A percentile compares a stretch with the other conserved stretches of the same genome.
These are phyloP conservation scores for Phylloporus arenicola DNA, from an alignment of 768 basidiomycete species.

Conservation along the genomic window DNA sequence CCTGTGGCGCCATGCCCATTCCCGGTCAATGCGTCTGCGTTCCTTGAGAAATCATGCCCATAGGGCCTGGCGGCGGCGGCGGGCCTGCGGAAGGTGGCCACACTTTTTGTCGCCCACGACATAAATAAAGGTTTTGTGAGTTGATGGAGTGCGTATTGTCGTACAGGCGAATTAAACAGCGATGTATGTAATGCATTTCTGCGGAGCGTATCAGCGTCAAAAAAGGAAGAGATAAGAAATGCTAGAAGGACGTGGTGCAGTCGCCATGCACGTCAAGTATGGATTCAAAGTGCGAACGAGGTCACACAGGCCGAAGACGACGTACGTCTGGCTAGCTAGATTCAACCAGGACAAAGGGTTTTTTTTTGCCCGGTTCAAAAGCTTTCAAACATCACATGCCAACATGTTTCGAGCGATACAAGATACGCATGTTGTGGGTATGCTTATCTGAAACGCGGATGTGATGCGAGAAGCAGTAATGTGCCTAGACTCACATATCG, in stretches of 20 bases:
- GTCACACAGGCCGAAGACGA: too few species aligned
- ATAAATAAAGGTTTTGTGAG: conserved; percentile 61
- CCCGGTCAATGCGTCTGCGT: conserved; percentile 24
- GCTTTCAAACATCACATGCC: neutral
- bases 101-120: conserved; percentile 74
- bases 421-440: conserved; percentile 4
- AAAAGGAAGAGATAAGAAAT: neutral
- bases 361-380: neutral
- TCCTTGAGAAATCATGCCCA: conserved; percentile 22
- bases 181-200: conserved; percentile 62
- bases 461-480: neutral
- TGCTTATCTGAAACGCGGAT: conserved; percentile 17
- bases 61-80: conserved; percentile 27
- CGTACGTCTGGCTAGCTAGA: neutral
- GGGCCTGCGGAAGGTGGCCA: conserved; percentile 31
- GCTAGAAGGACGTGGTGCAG: neutral
- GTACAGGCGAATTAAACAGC: conserved; percentile 55
- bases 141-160: conserved; percentile 64
- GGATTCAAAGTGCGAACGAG: neutral
- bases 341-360: neutral
- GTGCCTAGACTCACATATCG: conserved; percentile 46
- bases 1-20: conserved; percentile 22
- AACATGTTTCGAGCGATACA: conserved; percentile 6
- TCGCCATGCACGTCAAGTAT: neutral
- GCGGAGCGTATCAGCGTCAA: conserved; percentile 1